These are phyloP conservation scores for Bimuria novae-zelandiae DNA, from an alignment of 2,329 filamentous ascomycete species.

Conservation along the genomic window DNA sequence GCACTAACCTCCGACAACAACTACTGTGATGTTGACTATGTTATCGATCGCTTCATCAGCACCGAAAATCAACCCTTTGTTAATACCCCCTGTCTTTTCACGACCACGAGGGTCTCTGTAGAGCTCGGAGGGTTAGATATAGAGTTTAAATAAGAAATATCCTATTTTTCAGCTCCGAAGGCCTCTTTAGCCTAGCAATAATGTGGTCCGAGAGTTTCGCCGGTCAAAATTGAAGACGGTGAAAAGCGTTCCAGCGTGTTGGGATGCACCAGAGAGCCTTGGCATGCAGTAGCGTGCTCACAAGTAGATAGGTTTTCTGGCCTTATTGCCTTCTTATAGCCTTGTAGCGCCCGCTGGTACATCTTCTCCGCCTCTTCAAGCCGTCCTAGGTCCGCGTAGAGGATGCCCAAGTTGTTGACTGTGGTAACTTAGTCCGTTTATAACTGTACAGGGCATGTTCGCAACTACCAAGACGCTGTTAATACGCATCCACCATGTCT, in stretches of 20 bases:
- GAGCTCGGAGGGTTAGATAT: not conserved
- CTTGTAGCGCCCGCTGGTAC: not conserved
- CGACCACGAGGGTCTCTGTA: not conserved
- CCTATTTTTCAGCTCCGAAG: not conserved
- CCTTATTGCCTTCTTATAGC: not conserved
- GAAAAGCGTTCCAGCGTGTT: constrained; percentile 1
- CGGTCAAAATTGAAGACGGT: not conserved
- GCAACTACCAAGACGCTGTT: too few species aligned
- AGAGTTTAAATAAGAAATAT: not conserved
- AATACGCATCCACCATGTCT: too few species aligned
- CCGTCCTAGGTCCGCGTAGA: not conserved
- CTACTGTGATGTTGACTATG: not conserved
- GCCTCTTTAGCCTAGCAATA: not conserved
- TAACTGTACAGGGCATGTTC: too few species aligned
- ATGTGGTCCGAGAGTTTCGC: not conserved
- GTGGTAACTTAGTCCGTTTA: too few species aligned
- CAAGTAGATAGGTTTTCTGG: too few species aligned
- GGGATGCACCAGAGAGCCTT: not conserved
- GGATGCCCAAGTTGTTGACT: constrained; percentile 14
- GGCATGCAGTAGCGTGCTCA: constrained; percentile 3
- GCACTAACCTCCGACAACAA: not conserved
- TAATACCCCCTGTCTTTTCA: constrained; percentile 3
- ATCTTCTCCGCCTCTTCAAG: constrained; percentile 8
- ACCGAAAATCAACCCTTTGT: not conserved
- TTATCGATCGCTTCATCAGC: constrained; percentile 5